phyloP scores from a whole-genome alignment of 176 grass and related monocot genomes.

The Coix lacrymajobi region DNA sequence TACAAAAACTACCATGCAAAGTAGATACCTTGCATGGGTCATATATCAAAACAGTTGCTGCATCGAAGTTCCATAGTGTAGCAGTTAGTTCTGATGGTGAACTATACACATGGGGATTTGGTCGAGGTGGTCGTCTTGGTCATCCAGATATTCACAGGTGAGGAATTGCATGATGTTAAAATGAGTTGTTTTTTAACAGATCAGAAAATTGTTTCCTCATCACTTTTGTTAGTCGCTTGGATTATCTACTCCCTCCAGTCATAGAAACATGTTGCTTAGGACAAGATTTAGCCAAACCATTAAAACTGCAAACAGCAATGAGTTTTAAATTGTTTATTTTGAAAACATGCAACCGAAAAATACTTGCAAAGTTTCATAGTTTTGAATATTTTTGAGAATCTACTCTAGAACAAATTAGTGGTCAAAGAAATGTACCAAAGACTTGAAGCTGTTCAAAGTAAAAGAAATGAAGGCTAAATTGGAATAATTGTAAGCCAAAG shows the following conservation, averaged over 20 bases:
- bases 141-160: conserved; percentile 96
- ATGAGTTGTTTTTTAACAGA: background rate
- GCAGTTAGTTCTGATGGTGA: conserved; percentile 84
- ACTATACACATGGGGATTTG: conserved; percentile 98
- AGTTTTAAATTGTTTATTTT: background rate
- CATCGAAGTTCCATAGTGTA: conserved; percentile 95
- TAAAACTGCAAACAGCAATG: background rate
- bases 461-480: conserved; percentile 12
- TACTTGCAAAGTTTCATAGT: background rate
- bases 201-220: background rate
- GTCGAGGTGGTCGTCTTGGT: conserved; percentile 90
- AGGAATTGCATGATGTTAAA: background rate
- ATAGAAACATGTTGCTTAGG: background rate
- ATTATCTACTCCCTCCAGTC: background rate
- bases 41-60: conserved; percentile 65
- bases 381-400: background rate
- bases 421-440: background rate
- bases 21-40: conserved; percentile 87
- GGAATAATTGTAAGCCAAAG: background rate
- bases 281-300: background rate
- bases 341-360: background rate
- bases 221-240: background rate
- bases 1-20: conserved; percentile 98
- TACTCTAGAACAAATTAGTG: background rate
- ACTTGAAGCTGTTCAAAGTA: background rate